Evolutionary conservation across 805 yeast genomes (phyloP).

Genomic region (Metschnikowia corniflorae): DNA sequence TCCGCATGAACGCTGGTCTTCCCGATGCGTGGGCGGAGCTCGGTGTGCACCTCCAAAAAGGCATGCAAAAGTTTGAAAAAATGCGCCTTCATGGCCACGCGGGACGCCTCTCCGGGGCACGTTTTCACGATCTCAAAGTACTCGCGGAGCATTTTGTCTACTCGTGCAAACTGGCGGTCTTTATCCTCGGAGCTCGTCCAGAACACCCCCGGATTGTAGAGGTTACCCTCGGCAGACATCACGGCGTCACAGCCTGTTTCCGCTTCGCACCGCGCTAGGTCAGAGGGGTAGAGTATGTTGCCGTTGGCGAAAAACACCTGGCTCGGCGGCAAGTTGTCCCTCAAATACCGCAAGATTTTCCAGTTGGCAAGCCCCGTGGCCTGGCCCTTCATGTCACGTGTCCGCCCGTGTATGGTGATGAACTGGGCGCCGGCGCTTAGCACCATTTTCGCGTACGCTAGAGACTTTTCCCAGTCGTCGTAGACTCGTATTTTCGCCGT

Average conservation of each 20-base stretch:
- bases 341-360: conserved; percentile 67
- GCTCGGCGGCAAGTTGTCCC: conserved; percentile 72
- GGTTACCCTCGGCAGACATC: conserved; percentile 96
- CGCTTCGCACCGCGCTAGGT: conserved; percentile 64
- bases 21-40: conserved; percentile 72
- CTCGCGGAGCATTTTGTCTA: conserved; percentile 78
- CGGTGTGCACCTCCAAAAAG: conserved; percentile 74
- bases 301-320: conserved; percentile 95
- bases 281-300: conserved; percentile 86
- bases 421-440: conserved; percentile 93
- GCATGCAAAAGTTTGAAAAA: conserved; percentile 81
- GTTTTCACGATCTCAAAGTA: conserved; percentile 77
- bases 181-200: conserved; percentile 48
- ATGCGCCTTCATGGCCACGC: conserved; percentile 85
- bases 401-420: conserved; percentile 90
- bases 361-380: conserved; percentile 94
- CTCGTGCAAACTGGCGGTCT: conserved; percentile 76
- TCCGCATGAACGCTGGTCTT: conserved; percentile 38
- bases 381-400: conserved; percentile 97
- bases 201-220: conserved; percentile 91
- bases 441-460: conserved; percentile 86
- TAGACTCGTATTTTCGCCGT: conserved; percentile 94
- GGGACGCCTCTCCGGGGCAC: conserved; percentile 67
- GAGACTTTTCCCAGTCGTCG: conserved; percentile 76
- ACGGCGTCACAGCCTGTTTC: conserved; percentile 79